phyloP scores from a whole-genome alignment of 805 yeast species.

The Wickerhamomyces silvicola region DNA sequence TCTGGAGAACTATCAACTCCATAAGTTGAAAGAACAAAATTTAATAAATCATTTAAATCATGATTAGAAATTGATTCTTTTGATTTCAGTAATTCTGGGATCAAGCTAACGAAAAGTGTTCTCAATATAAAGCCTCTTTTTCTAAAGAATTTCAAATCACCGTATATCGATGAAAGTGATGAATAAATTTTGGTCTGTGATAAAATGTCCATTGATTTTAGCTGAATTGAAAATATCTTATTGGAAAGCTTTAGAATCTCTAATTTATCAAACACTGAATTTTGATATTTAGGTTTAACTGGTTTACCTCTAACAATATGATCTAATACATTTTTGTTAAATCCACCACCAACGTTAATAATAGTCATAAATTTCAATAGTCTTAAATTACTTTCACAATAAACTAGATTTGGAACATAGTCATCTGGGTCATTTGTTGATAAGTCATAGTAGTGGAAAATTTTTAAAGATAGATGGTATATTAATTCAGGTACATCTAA shows the following conservation, averaged over 20 bases:
- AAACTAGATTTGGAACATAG: conserved; percentile 75
- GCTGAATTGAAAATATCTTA: conserved; percentile 37
- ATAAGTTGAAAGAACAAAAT: conserved; percentile 44
- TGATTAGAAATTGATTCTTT: conserved; percentile 8
- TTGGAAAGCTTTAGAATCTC: conserved; percentile 47
- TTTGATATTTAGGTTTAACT: conserved; percentile 7
- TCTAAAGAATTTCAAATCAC: conserved; percentile 52
- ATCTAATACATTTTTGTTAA: conserved; percentile 35
- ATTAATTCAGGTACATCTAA: conserved; percentile 30
- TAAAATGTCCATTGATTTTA: conserved; percentile 37
- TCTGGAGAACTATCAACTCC: conserved; percentile 41
- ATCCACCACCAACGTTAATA: conserved; percentile 42
- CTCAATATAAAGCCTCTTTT: conserved; percentile 67
- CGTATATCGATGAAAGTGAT: conserved; percentile 58
- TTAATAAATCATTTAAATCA: conserved; percentile 38
- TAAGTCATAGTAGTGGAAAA: conserved; percentile 37
- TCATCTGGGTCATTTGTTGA: conserved; percentile 61
- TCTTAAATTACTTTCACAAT: conserved; percentile 65
- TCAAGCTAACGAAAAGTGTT: conserved; percentile 48
- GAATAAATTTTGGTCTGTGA: conserved; percentile 61
- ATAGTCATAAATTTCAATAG: conserved; percentile 53
- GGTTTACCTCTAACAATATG: conserved; percentile 37
- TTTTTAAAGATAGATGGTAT: conserved; percentile 30
- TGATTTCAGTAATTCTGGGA: conserved; percentile 29
- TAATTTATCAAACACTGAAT: conserved; percentile 23